Evolutionary conservation across 495 filamentous ascomycete genomes (phyloP), one percentile per base, ranked within the genome.

Genomic region (Xylaria bambusicola): DNA sequence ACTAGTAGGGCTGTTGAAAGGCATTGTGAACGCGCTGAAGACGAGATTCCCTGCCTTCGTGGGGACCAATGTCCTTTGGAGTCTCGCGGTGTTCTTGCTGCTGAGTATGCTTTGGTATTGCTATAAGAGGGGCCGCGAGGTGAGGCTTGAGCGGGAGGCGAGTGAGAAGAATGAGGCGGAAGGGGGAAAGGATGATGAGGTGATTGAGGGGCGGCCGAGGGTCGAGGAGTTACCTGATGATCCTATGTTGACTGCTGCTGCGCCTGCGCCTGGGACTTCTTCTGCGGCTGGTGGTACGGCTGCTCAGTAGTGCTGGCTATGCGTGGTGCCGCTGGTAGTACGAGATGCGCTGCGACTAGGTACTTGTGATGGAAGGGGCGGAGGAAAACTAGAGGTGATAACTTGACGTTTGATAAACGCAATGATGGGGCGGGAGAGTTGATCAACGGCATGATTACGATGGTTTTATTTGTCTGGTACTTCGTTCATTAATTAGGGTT

Each of bases 31-130:
- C 35, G 91, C 92, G 57, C 74, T 97, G 49, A 87, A 90, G 71
- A 74, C 87, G 54, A 76, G 92, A 33, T 98, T 93, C 77, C 94
- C 94, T 1, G 88, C 90, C 1, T 88, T 94, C 44, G 74, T 96
- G 58, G 86, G 84, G 17, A 89, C 91, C 66, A 97, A 93, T 73
- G 85, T 94, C 31, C 78, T 96, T 3, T 88, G 93, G 84, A 92
- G 88, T 56, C 69, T 97, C 48, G 92, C 88, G 0, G 72, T 97
- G 9, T 93, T 93, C 67, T 77, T 97, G 58, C 78, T 98, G 12
- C 74, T 98, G 29, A 91, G 93, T 69, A 89, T 93, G 49, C 83
- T 98, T 59, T 98, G 93, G 93, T 98, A 98, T 71, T 97, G 91
- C 73, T 89, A 97, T 71, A 97, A 97, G 72, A 85, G 94, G 13